A percentile compares a stretch with the other conserved stretches of the same genome.
Conservation (phyloP, 768 basidiomycete species). For the Daedalea quercina region DNA sequence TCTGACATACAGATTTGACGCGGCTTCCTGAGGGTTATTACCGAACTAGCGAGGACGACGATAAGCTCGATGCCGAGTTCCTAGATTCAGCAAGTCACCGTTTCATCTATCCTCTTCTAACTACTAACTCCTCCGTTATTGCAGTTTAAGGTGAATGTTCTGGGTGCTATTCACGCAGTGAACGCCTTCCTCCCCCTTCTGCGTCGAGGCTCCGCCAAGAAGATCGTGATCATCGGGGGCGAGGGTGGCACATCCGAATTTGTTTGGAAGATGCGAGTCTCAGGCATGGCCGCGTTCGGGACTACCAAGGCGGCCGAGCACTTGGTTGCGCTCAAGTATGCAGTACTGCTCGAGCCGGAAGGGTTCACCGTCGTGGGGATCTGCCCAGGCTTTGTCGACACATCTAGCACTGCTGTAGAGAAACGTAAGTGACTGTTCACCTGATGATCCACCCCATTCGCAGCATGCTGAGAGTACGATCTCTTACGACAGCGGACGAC, state of each 20-base stretch:
- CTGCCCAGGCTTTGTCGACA: constrained; percentile 26
- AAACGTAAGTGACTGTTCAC: background rate
- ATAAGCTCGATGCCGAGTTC: constrained; percentile 5
- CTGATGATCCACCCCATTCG: too few relatives aligned
- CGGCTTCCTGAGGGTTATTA: too few relatives aligned
- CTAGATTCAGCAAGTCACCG: constrained; percentile 3
- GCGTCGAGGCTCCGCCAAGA: constrained; percentile 23
- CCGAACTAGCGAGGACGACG: background rate
- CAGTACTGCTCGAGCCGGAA: constrained; percentile 20
- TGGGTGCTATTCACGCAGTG: constrained; percentile 29
- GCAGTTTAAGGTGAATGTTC: constrained; percentile 29
- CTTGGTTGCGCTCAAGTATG: constrained; percentile 31
- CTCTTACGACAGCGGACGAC: too few relatives aligned
- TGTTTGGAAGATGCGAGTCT: constrained; percentile 9
- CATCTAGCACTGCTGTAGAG: background rate
- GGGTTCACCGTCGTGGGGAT: constrained; percentile 26
- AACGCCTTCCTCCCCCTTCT: constrained; percentile 34
- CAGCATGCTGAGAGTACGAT: too few relatives aligned
- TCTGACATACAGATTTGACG: too few relatives aligned
- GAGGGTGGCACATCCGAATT: constrained; percentile 25
- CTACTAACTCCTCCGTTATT: too few relatives aligned
- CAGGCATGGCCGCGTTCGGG: constrained; percentile 22
- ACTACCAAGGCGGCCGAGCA: constrained; percentile 31
- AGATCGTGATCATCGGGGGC: constrained; percentile 26
- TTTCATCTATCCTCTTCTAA: background rate